Evolutionary conservation across 2,329 filamentous ascomycete genomes (phyloP), one percentile per base, ranked within the genome.

Genomic region (Gnomoniopsis sp.): DNA sequence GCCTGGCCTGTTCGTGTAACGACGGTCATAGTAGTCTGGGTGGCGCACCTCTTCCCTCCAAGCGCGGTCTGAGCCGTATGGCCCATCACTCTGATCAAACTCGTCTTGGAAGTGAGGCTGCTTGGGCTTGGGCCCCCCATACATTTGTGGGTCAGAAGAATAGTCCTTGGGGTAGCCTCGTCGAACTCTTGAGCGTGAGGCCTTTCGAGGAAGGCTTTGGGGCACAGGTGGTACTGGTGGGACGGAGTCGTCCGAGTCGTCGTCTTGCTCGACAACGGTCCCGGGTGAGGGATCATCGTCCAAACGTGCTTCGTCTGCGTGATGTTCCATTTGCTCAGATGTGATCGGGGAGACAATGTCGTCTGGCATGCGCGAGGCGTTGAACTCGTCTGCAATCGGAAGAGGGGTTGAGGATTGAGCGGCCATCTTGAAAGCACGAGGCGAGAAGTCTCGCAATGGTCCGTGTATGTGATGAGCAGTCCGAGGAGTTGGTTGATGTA

Each of bases 31-130:
- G 22, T 54, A 51, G 50, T 59, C 57, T 15, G 53, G 53, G 8
- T 59, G 57, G 14, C 57, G 41, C 17, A 48, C 55, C 53, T 59
- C 53, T 43, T 59, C 57, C 53, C 57, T 56, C 57, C 53, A 59
- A 33, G 53, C 48, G 23, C 57, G 57, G 34, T 59, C 57, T 21
- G 57, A 52, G 12, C 57, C 57, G 47, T 55, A 56, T 23, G 53
- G 34, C 21, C 47, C 48, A 17, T 55, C 57, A 7, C 10, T 30
- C 14, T 21, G 21, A 17, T 59, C 53, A 12, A 38, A 52, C 10
- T 51, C 53, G 30, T 59, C 53, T 33, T 52, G 53, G 21, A 56
- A 56, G 33, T 48, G 53, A 23, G 53, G 48, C 48, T 55, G 57
- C 48, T 51, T 55, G 33, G 48, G 23, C 14, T 33, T 43, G 15